Evolutionary conservation across 129 eudicot genomes (phyloP), one percentile per base, ranked within the genome.

Genomic region (Ambrosia artemisiifolia): DNA sequence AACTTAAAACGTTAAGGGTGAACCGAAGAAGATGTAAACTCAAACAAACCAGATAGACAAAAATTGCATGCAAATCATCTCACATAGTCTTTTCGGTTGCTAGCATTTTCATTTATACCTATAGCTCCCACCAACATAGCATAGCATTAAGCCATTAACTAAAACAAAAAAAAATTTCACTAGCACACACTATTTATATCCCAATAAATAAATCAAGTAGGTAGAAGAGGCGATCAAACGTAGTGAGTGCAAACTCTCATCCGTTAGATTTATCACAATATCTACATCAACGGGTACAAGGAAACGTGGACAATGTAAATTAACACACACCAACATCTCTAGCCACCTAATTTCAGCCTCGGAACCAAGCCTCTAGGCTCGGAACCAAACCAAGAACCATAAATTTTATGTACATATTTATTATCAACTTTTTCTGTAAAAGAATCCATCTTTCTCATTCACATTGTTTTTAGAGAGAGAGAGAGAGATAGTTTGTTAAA

Each of bases 211-310:
- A 3, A 5, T 10, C 10, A 55, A 18, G 62, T 2, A 55, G 14
- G 30, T 51, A 11, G 11, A 48, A 7, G 14, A 48, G 16, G 54
- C 54, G 17, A n/a, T 11, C 24, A 57, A 57, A 30, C 2, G 2
- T 2, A 14, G 47, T 24, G 12, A 4, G 48, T 63, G 38, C 12
- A 36, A 10, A 28, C 13, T 13, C 20, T 28, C 44, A 20, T 35
- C 77, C 88, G 83, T 81, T 17, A 16, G 50, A 63, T 66, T 7
- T 0, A 32, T 8, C 4, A 49, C 71, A 82, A 47, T 77, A 80
- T 85, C 79, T 40, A 11, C 35, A 51, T 69, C 74, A n/a, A 81
- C 84, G 92, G 83, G 14, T 46, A 6, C 30, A 1, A 5, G 3
- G 16, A 63, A 0, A 16, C 49, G 53, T 67, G 57, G 69, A 24